Evolutionary conservation across 2,329 filamentous ascomycete species (phyloP).

Genomic region (Cladosporium sp.): DNA sequence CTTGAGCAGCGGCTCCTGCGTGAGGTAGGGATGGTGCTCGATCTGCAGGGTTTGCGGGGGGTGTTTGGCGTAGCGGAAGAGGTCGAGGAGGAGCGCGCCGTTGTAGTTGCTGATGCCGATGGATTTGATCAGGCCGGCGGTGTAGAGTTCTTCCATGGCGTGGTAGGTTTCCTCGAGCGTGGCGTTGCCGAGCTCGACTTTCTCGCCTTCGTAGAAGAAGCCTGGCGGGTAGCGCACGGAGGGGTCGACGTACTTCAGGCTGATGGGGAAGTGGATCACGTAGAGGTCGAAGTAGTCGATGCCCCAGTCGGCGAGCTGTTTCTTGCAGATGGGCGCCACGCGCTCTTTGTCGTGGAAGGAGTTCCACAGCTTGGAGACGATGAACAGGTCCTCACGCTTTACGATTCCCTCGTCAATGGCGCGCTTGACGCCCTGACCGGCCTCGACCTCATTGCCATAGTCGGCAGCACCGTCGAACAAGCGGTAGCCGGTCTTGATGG

Average conservation of each 20-base stretch:
- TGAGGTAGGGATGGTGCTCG: conserved; percentile 86
- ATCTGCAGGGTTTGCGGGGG: conserved; percentile 76
- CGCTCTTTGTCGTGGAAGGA: conserved; percentile 78
- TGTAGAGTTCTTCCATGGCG: conserved; percentile 72
- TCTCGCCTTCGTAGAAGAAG: conserved; percentile 62
- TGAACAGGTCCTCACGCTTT: conserved; percentile 83
- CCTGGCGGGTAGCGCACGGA: conserved; percentile 73
- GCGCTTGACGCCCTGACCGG: conserved; percentile 69
- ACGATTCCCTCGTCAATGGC: conserved; percentile 79
- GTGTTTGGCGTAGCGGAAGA: conserved; percentile 72
- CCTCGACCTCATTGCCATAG: conserved; percentile 79
- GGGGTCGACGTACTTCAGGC: conserved; percentile 81
- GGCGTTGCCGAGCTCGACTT: conserved; percentile 62
- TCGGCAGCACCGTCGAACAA: conserved; percentile 63
- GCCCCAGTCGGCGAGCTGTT: conserved; percentile 77
- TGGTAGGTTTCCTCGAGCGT: conserved; percentile 78
- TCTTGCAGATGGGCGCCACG: conserved; percentile 70
- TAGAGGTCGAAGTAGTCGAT: conserved; percentile 86
- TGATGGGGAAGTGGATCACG: conserved; percentile 76
- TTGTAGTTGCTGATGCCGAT: conserved; percentile 86
- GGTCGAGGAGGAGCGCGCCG: conserved; percentile 70
- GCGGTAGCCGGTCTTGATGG: conserved; percentile 58
- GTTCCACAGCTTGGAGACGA: conserved; percentile 92
- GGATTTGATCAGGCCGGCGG: conserved; percentile 62
- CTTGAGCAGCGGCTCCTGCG: conserved; percentile 66